phyloP scores from a whole-genome alignment of 2,329 filamentous ascomycete species.

The Aspergillus candidus region DNA sequence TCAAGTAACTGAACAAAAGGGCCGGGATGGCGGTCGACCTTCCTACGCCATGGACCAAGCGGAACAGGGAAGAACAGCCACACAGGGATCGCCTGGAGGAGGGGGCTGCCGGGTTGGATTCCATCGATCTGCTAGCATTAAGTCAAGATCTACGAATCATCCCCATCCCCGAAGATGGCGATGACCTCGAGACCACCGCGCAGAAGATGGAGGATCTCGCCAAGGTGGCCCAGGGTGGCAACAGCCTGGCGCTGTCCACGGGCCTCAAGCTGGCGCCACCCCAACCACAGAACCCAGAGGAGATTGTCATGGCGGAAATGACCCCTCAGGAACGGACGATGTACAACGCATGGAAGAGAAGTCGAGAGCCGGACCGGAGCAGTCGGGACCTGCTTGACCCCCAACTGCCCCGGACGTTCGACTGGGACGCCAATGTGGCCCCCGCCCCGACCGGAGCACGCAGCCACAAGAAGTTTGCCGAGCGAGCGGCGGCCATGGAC shows the following conservation, averaged over 20 bases:
- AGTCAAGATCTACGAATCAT: slow-evolving; percentile 7
- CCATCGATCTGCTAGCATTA: slow-evolving; percentile 2
- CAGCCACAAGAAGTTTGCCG: slow-evolving; percentile 14
- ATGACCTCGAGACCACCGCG: slow-evolving; percentile 14
- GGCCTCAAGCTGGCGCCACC: slow-evolving; percentile 10
- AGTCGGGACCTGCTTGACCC: too few relatives aligned
- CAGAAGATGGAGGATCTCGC: slow-evolving; percentile 14
- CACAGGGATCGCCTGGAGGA: too few relatives aligned
- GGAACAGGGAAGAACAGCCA: too few relatives aligned
- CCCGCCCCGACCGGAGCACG: slow-evolving; percentile 13
- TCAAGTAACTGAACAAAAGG: too few relatives aligned
- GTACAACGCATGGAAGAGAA: slow-evolving; percentile 15
- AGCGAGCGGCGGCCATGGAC: slow-evolving; percentile 18
- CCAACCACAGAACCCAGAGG: slow-evolving; percentile 6
- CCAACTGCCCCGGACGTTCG: slow-evolving; percentile 10
- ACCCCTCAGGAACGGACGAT: slow-evolving; percentile 5
- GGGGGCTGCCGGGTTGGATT: background rate
- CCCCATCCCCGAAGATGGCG: slow-evolving; percentile 10
- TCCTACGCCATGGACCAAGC: too few relatives aligned
- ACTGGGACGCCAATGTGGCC: slow-evolving; percentile 14
- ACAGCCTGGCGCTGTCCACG: slow-evolving; percentile 18
- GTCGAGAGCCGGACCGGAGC: background rate
- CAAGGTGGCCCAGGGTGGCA: slow-evolving; percentile 9
- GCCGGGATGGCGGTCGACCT: too few relatives aligned
- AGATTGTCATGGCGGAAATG: slow-evolving; percentile 11